These are phyloP conservation scores for Setaria viridis DNA, from an alignment of 202 grass and related monocot genomes.

Conservation along the genomic window DNA sequence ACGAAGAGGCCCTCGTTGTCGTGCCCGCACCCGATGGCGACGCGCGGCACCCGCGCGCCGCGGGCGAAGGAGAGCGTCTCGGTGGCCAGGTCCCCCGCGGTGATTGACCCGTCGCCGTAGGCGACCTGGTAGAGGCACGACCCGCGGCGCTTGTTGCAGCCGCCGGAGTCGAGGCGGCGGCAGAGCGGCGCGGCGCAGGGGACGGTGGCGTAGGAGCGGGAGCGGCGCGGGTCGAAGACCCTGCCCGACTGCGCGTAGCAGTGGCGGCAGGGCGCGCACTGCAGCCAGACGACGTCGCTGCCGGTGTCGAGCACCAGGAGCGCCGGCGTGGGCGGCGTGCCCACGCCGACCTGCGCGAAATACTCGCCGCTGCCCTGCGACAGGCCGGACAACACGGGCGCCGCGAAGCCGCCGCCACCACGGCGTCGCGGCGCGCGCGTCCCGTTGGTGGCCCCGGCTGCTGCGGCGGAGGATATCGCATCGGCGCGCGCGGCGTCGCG, in stretches of 20 bases:
- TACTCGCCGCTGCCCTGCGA: slow-evolving; percentile 84
- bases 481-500: slow-evolving; percentile 51
- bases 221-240: slow-evolving; percentile 77
- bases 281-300: slow-evolving; percentile 92
- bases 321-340: slow-evolving; percentile 63
- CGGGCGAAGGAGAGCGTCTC: slow-evolving; percentile 81
- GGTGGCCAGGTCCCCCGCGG: slow-evolving; percentile 73
- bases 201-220: slow-evolving; percentile 21
- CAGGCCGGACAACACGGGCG: slow-evolving; percentile 30
- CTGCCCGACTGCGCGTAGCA: slow-evolving; percentile 87
- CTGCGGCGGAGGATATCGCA: background rate
- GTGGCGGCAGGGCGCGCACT: slow-evolving; percentile 84
- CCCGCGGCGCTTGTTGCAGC: slow-evolving; percentile 69
- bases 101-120: slow-evolving; percentile 92
- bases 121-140: slow-evolving; percentile 90
- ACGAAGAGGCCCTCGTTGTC: slow-evolving; percentile 94
- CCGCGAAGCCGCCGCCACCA: background rate
- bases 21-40: slow-evolving; percentile 88
- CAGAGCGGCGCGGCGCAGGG: background rate
- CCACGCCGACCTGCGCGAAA: slow-evolving; percentile 87
- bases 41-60: slow-evolving; percentile 63
- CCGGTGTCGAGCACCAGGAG: slow-evolving; percentile 95
- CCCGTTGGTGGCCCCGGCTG: background rate
- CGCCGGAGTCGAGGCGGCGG: slow-evolving; percentile 51
- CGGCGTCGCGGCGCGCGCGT: background rate